These are phyloP conservation scores for Xerophyta viscosa DNA, from an alignment of 106 monocot species.

Conservation along the genomic window DNA sequence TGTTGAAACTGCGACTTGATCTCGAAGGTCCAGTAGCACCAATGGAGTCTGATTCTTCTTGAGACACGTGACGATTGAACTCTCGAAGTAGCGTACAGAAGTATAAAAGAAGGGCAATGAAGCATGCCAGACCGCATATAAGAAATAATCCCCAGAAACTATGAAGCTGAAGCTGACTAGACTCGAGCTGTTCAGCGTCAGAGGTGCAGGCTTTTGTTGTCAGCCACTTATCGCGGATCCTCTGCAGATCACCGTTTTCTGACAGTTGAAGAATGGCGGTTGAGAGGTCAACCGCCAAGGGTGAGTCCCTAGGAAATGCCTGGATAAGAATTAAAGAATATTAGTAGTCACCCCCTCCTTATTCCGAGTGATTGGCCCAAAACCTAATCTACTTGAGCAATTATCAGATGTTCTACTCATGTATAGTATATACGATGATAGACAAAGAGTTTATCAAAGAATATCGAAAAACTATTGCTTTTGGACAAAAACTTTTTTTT, in stretches of 20 bases:
- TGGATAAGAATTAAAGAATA: not conserved
- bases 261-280: constrained; percentile 32
- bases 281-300: constrained; percentile 31
- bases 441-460: too few species aligned
- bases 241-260: constrained; percentile 34
- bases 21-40: constrained; percentile 4
- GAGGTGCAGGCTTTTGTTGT: constrained; percentile 15
- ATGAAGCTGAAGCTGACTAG: constrained; percentile 19
- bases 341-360: not conserved
- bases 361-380: too few species aligned
- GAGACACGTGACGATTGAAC: constrained; percentile 4
- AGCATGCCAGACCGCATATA: constrained; percentile 29
- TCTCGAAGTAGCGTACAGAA: constrained; percentile 9
- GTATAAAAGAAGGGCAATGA: constrained; percentile 26
- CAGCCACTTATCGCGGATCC: constrained; percentile 36
- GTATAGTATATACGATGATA: too few species aligned
- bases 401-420: too few species aligned
- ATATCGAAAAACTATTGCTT: too few species aligned
- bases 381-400: too few species aligned
- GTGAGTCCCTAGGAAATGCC: constrained; percentile 34
- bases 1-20: constrained; percentile 8
- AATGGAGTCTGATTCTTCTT: constrained; percentile 2
- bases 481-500: too few species aligned
- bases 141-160: constrained; percentile 28
- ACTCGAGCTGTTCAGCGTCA: constrained; percentile 5